Evolutionary conservation across 371 early-diverging fungal species (phyloP).

Genomic region (Mortierella sp.): DNA sequence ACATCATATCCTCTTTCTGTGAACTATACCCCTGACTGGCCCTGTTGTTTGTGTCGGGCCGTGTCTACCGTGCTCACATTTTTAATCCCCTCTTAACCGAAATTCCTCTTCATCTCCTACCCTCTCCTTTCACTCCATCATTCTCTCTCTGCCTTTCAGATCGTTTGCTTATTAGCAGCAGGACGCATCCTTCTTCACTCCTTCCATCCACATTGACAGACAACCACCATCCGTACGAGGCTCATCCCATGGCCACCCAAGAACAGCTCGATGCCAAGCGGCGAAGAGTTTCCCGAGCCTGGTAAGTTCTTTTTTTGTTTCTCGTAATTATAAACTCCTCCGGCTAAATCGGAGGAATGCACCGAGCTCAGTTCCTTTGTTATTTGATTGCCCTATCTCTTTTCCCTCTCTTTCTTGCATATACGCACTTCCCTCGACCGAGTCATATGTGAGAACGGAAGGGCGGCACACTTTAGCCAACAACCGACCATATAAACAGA

Average conservation of each 20-base stretch:
- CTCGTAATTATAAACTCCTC: constrained; percentile 4
- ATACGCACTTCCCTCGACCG: background rate
- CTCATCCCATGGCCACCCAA: constrained; percentile 34
- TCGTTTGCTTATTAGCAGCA: background rate
- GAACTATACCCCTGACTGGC: background rate
- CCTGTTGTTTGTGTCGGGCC: background rate
- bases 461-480: constrained; percentile 1
- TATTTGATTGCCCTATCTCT: background rate
- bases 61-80: background rate
- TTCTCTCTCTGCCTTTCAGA: too few relatives aligned
- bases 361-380: background rate
- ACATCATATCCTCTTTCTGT: background rate
- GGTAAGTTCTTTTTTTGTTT: constrained; percentile 26
- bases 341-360: background rate
- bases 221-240: background rate
- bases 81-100: too few relatives aligned
- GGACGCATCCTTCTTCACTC: background rate
- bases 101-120: background rate
- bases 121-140: background rate
- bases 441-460: background rate
- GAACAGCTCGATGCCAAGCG: constrained; percentile 58
- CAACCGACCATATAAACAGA: background rate
- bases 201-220: constrained; percentile 9
- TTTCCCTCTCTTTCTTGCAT: background rate
- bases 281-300: constrained; percentile 61